These are phyloP conservation scores for Didymella exigua DNA, from an alignment of 2,329 filamentous ascomycete species.

Conservation along the genomic window DNA sequence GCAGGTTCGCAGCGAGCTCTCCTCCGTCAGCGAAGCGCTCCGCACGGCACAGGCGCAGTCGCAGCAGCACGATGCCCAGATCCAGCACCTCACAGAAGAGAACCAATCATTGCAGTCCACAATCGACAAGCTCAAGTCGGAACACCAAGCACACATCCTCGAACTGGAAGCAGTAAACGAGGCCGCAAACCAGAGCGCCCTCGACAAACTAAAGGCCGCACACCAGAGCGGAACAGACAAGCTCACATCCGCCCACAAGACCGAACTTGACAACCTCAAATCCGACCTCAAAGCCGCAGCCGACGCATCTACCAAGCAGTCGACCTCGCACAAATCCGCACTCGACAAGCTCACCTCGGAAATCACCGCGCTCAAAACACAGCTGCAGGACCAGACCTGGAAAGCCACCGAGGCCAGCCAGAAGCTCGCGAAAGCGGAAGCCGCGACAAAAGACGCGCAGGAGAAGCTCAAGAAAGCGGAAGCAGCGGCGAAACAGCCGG, in stretches of 20 bases:
- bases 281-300: constrained; percentile 7
- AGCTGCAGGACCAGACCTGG: constrained; percentile 51
- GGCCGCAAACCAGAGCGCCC: constrained; percentile 2
- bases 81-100: constrained; percentile 50
- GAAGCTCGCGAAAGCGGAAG: constrained; percentile 26
- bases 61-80: constrained; percentile 35
- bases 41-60: constrained; percentile 33
- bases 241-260: constrained; percentile 1
- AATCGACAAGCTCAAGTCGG: constrained; percentile 21
- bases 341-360: constrained; percentile 39
- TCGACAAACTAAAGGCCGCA: constrained; percentile 19
- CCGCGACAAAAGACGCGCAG: constrained; percentile 48
- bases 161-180: constrained; percentile 10
- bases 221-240: constrained; percentile 3
- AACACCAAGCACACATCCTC: constrained; percentile 14
- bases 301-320: not conserved
- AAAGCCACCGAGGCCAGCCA: constrained; percentile 56
- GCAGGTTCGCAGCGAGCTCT: constrained; percentile 34
- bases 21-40: constrained; percentile 28
- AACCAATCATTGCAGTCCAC: constrained; percentile 28
- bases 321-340: constrained; percentile 4
- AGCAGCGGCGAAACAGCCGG: constrained; percentile 15
- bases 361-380: constrained; percentile 42
- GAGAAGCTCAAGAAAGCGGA: constrained; percentile 38
- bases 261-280: constrained; percentile 5